Evolutionary conservation across 345 rosid genomes (phyloP), one percentile per base, ranked within the genome.

Genomic region (Microthlaspi erraticum): DNA sequence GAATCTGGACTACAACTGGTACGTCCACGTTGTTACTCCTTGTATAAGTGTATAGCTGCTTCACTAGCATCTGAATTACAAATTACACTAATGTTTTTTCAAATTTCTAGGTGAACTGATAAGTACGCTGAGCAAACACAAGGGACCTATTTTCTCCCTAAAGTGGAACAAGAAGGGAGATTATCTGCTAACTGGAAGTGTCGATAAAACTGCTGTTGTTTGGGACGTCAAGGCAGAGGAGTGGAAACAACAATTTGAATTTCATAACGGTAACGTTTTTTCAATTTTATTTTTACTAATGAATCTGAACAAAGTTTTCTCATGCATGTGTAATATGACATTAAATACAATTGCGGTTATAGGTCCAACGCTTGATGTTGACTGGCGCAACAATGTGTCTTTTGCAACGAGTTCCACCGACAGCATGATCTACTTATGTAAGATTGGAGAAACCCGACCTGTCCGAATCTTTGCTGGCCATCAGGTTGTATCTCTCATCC

Each of bases 151-250:
- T 49, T 95, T 95, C 80, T 90, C 99, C 64, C 81, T 95, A n/a
- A 95, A 95, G 83, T 95, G 99, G 99, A 95, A 95, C 82, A 95
- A 92, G 83, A 95, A 92, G 81, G 97, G 99, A 52, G 98, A 95
- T 80, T 95, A 86, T 81, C 97, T 95, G 79, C 92, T 95, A 43
- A 92, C 98, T 16, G 99, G 99, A 78, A 95, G 99, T 78, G 90
- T 86, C 42, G 99, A 95, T 78, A 90, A 78, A 84, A 92, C 96
- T 37, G 99, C 98, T 37, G 88, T 95, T 76, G 99, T 95, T 49
- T 95, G 99, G 98, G 99, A 92, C 75, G 97, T 92, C 31, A 92
- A 90, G 81, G 86, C 88, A 55, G 92, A 90, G 87, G 96, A 88
- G 74, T 87, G 90, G 91, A 90, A 82, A 64, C 98, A 95, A 66